phyloP scores from a whole-genome alignment of 768 basidiomycete genomes.

The Mycena albidolilacea region DNA sequence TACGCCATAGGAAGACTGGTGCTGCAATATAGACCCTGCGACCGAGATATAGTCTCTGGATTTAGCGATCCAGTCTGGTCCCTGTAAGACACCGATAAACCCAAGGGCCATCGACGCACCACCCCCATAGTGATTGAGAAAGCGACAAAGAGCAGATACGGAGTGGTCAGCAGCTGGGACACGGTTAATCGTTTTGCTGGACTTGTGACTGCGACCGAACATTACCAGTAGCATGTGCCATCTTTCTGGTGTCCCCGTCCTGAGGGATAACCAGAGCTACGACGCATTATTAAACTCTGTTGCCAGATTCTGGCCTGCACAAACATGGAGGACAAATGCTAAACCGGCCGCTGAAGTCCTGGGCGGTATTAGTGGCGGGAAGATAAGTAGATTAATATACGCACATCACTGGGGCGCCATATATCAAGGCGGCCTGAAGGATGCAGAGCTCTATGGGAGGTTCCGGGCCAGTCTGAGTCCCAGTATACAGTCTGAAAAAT shows the following conservation, averaged over 20 bases:
- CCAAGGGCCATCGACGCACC: background rate
- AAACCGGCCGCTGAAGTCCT: constrained; percentile 26
- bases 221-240: constrained; percentile 14
- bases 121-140: constrained; percentile 16
- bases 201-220: too few species aligned
- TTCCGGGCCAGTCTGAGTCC: constrained; percentile 18
- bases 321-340: constrained; percentile 19
- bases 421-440: constrained; percentile 21
- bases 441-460: constrained; percentile 18
- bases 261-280: constrained; percentile 17
- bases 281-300: background rate
- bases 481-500: constrained; percentile 14
- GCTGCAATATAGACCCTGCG: constrained; percentile 25
- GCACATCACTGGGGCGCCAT: constrained; percentile 20
- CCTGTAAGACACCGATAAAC: too few species aligned
- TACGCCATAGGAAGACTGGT: constrained; percentile 17
- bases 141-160: constrained; percentile 6
- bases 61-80: background rate
- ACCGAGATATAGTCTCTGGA: constrained; percentile 19
- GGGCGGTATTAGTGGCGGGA: background rate
- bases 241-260: background rate
- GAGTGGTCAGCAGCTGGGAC: constrained; percentile 9
- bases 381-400: background rate
- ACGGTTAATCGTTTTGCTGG: background rate
- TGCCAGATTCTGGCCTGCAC: background rate